These are phyloP conservation scores for Passiflora organensis DNA, from an alignment of 345 rosid genomes.

Conservation along the genomic window DNA sequence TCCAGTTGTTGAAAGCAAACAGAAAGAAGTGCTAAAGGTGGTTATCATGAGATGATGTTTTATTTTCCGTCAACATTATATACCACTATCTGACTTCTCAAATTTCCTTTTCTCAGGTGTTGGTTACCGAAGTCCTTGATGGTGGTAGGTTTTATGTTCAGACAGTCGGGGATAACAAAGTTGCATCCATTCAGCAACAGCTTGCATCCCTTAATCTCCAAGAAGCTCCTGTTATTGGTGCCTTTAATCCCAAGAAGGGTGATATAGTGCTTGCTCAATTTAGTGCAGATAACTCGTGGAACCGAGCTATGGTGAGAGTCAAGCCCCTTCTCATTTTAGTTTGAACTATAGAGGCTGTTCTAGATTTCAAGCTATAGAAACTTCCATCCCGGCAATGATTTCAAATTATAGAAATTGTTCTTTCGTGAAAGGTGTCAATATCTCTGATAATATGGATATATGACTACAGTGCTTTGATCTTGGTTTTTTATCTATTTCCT, in stretches of 20 bases:
- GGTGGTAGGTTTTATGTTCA: conserved; percentile 94
- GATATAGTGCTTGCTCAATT: conserved; percentile 92
- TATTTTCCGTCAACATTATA: not conserved
- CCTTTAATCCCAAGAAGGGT: conserved; percentile 83
- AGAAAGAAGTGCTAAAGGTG: conserved; percentile 89
- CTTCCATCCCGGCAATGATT: too few species aligned
- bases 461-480: conserved; percentile 74
- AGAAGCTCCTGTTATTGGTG: conserved; percentile 77
- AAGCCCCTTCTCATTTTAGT: too few species aligned
- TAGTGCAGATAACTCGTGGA: conserved; percentile 96
- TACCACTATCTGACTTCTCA: too few species aligned
- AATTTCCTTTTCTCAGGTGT: conserved; percentile 53
- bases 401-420: too few species aligned
- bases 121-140: conserved; percentile 82
- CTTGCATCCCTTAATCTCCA: conserved; percentile 65
- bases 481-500: too few species aligned
- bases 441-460: conserved; percentile 84
- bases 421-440: too few species aligned
- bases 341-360: too few species aligned
- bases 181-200: conserved; percentile 72
- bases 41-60: conserved; percentile 6
- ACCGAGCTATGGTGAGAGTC: conserved; percentile 79
- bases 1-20: conserved; percentile 60
- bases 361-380: too few species aligned
- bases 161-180: conserved; percentile 68